A percentile compares a stretch with the other conserved stretches of the same genome.
Evolutionary conservation across 2,329 filamentous ascomycete species (phyloP).

Genomic region (Exophiala oligosperma): DNA sequence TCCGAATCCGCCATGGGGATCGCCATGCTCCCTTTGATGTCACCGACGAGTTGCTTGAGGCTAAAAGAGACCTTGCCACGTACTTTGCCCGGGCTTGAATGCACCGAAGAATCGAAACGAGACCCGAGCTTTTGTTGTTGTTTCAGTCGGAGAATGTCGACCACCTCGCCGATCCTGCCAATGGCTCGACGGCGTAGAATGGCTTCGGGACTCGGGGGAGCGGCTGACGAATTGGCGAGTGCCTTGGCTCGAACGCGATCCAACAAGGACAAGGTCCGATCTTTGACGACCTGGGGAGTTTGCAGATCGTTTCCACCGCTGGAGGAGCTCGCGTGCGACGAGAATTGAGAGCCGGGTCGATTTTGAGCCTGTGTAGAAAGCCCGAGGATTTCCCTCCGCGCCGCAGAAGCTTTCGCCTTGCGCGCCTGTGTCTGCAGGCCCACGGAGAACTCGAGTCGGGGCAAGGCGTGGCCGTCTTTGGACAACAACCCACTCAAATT

Average conservation of each 20-base stretch:
- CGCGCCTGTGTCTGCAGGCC: constrained; percentile 26
- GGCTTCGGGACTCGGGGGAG: constrained; percentile 53
- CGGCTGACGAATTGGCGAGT: constrained; percentile 46
- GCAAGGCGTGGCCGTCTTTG: constrained; percentile 36
- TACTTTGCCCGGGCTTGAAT: constrained; percentile 42
- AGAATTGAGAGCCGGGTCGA: constrained; percentile 15
- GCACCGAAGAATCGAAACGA: constrained; percentile 23
- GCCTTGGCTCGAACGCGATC: constrained; percentile 76
- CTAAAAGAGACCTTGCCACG: constrained; percentile 62
- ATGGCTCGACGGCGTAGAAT: constrained; percentile 65
- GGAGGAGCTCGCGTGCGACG: neutral
- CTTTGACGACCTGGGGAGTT: constrained; percentile 34
- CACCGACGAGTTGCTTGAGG: constrained; percentile 62
- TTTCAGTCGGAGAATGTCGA: constrained; percentile 67
- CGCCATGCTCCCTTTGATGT: constrained; percentile 66
- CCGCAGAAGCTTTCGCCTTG: constrained; percentile 20
- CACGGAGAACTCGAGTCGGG: constrained; percentile 34
- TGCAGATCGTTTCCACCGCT: neutral
- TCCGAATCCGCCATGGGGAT: constrained; percentile 52
- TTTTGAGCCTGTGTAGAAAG: constrained; percentile 10
- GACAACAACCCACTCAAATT: constrained; percentile 30
- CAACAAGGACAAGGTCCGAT: constrained; percentile 55
- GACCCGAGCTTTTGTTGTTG: constrained; percentile 37
- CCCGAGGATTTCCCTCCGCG: constrained; percentile 23
- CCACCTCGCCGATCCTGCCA: constrained; percentile 67